phyloP scores from a whole-genome alignment of 805 yeast genomes.

The Pichia occidentalis region DNA sequence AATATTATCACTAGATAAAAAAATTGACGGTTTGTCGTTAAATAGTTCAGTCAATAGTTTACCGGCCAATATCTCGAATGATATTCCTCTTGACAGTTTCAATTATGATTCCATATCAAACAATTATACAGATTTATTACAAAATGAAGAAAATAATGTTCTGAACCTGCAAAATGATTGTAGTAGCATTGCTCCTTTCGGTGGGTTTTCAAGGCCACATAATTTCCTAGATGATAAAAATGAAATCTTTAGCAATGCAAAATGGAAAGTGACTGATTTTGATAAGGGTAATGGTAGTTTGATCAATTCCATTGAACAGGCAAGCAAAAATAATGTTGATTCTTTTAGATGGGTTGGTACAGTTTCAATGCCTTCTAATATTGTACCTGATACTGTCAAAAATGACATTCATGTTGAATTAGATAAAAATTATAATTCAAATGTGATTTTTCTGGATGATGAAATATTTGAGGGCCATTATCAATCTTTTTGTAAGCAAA shows the following conservation, averaged over 20 bases:
- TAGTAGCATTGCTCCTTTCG: slow-evolving; percentile 52
- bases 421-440: slow-evolving; percentile 44
- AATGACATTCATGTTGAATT: slow-evolving; percentile 45
- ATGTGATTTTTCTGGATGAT: slow-evolving; percentile 70
- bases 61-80: slow-evolving; percentile 7
- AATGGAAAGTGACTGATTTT: slow-evolving; percentile 69
- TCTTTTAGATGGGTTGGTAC: slow-evolving; percentile 80
- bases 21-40: slow-evolving; percentile 6
- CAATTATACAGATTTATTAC: slow-evolving; percentile 3
- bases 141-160: slow-evolving; percentile 13
- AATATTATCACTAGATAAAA: slow-evolving; percentile 7
- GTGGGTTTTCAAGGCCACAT: slow-evolving; percentile 66
- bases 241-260: slow-evolving; percentile 50
- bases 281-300: slow-evolving; percentile 83
- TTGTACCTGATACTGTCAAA: slow-evolving; percentile 52
- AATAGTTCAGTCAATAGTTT: slow-evolving; percentile 9
- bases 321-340: slow-evolving; percentile 35
- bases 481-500: slow-evolving; percentile 85
- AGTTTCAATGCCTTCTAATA: slow-evolving; percentile 85
- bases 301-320: slow-evolving; percentile 70
- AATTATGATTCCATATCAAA: slow-evolving; percentile 6
- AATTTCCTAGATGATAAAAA: slow-evolving; percentile 34
- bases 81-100: slow-evolving; percentile 6
- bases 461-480: slow-evolving; percentile 84
- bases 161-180: slow-evolving; percentile 1